These are phyloP conservation scores for Hirschioporus abietinus DNA, from an alignment of 768 basidiomycete genomes.

Conservation along the genomic window DNA sequence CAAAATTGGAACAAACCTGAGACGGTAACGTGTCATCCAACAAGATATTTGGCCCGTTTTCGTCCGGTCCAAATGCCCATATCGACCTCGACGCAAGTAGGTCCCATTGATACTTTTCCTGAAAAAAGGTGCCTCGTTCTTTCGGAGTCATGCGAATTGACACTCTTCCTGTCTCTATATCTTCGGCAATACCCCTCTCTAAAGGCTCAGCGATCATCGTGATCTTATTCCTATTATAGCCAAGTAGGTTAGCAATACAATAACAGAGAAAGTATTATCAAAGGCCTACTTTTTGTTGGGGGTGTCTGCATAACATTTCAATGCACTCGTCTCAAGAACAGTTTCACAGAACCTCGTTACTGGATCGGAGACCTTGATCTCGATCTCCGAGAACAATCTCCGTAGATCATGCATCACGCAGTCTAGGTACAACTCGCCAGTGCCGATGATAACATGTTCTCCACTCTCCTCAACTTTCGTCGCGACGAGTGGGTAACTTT, in stretches of 20 bases:
- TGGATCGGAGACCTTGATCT: slow-evolving; percentile 99
- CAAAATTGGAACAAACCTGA: slow-evolving; percentile 47
- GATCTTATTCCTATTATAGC: slow-evolving; percentile 73
- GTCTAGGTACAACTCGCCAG: slow-evolving; percentile 95
- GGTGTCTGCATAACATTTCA: slow-evolving; percentile 99
- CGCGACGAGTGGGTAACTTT: slow-evolving; percentile 88
- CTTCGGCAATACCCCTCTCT: slow-evolving; percentile 92
- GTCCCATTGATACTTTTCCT: slow-evolving; percentile 98
- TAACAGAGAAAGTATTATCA: slow-evolving; percentile 10
- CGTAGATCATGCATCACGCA: slow-evolving; percentile 96
- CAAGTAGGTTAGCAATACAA: slow-evolving; percentile 8
- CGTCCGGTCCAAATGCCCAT: slow-evolving; percentile 99
- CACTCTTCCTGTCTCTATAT: slow-evolving; percentile 89
- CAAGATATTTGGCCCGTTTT: slow-evolving; percentile 88
- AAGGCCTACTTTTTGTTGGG: slow-evolving; percentile 87
- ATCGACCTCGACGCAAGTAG: slow-evolving; percentile 94
- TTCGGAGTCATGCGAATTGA: slow-evolving; percentile 94
- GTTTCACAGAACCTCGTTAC: slow-evolving; percentile 99
- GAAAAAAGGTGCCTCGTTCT: slow-evolving; percentile 92
- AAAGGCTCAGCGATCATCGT: slow-evolving; percentile 99
- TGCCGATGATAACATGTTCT: slow-evolving; percentile 95
- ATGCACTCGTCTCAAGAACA: slow-evolving; percentile 92
- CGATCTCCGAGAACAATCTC: slow-evolving; percentile 91
- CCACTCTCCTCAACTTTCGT: slow-evolving; percentile 99
- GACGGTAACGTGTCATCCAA: slow-evolving; percentile 95